Evolutionary conservation across 495 filamentous ascomycete species (phyloP), one percentile per base, ranked within the genome.

Genomic region (Halenospora varia): DNA sequence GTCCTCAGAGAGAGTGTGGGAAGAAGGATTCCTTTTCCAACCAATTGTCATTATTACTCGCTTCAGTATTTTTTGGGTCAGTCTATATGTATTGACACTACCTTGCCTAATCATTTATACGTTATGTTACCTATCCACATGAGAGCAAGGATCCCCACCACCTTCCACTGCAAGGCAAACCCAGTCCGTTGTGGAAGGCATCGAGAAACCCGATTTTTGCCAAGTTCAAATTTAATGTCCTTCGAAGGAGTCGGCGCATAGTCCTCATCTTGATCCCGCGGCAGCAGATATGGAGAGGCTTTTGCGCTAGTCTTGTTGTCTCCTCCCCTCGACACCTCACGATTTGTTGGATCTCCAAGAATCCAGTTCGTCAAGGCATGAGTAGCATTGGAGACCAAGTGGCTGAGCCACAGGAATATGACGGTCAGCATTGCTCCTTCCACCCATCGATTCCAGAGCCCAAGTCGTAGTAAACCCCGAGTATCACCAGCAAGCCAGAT

Each of bases 401-500:
- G 63, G 51, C 72, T 70, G 1, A 71, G 53, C 68, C 70, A 79
- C 10, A 81, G 24, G 52, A 80, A 81, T 20, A 74, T 48, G 1
- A 60, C 48, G 0, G 70, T 77, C 2, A 75, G 54, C 2, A 79
- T 51, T 10, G 66, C 48, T 17, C 73, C 63, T 60, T 78, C 71
- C 8, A 55, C 20, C 54, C 65, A 65, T 40, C 51, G 60, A 45
- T 64, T 65, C 40, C 73, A 75, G 4, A 78, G 53, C 11, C 80
- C 81, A 29, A 79, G 54, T 15, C 70, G 68, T n/a, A 86, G 70
- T 18, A 79, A 52, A 4, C 77, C 83, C 25, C 78, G 77, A 13
- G 76, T 76, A 58, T 86, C 79, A 18, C 75, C 81, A 6, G 81
- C 82, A 25, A 86, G 71, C 82, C 82, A 86, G 55, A 85, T 76